A percentile compares a stretch with the other conserved stretches of the same genome.
Conservation (phyloP, 2,329 filamentous ascomycete genomes). For the Aspergillus udagawae region DNA sequence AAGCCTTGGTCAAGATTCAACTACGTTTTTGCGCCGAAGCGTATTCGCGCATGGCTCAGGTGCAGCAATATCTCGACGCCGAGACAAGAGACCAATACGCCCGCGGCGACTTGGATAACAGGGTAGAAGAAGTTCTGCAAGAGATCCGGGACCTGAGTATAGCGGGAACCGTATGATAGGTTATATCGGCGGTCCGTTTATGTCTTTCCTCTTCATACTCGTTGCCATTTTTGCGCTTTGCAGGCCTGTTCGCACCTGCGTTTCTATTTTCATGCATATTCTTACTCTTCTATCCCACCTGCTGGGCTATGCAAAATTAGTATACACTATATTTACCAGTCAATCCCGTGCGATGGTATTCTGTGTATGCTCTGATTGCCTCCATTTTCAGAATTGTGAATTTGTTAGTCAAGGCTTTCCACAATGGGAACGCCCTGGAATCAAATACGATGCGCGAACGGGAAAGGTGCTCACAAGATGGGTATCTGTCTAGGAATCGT, state of each 20-base stretch:
- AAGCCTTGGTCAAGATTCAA: conserved; percentile 98
- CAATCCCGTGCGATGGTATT: neutral
- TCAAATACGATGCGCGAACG: neutral
- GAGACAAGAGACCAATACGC: conserved; percentile 96
- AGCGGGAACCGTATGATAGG: conserved; percentile 59
- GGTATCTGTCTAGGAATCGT: conserved; percentile 3
- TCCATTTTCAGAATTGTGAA: neutral
- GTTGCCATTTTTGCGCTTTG: neutral
- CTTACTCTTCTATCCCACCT: neutral
- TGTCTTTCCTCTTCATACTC: conserved; percentile 6
- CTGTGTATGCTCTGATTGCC: neutral
- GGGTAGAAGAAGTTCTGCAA: conserved; percentile 92
- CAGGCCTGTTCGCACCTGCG: neutral
- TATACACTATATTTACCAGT: neutral
- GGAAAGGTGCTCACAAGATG: neutral
- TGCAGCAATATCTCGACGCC: conserved; percentile 95
- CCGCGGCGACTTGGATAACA: conserved; percentile 80
- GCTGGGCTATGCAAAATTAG: neutral
- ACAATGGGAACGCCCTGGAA: neutral
- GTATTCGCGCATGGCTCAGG: conserved; percentile 96
- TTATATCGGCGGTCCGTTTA: conserved; percentile 7
- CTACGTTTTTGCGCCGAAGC: conserved; percentile 96
- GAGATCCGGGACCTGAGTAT: conserved; percentile 98
- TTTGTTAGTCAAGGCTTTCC: neutral
- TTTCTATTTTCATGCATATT: neutral